These are phyloP conservation scores for Retiboletus flavoniger DNA, from an alignment of 1,284 basidiomycete genomes.

Conservation along the genomic window DNA sequence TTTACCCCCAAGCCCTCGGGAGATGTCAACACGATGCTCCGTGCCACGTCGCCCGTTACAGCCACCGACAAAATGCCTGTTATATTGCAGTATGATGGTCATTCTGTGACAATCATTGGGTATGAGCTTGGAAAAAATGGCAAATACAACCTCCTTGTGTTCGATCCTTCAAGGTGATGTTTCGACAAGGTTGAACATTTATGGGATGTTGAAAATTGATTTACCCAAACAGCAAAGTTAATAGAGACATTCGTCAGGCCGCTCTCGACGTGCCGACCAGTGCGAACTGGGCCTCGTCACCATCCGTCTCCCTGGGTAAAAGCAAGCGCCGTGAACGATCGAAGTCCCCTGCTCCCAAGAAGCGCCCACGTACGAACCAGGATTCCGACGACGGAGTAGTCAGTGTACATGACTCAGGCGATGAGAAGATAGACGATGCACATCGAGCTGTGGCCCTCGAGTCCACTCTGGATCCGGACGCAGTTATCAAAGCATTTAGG, in stretches of 20 bases:
- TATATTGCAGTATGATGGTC: constrained; percentile 77
- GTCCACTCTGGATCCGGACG: constrained; percentile 30
- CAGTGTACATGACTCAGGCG: constrained; percentile 32
- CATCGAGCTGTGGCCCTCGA: constrained; percentile 1
- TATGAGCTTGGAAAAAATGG: constrained; percentile 67
- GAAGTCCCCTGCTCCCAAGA: constrained; percentile 20
- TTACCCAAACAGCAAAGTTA: constrained; percentile 19
- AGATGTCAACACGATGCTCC: constrained; percentile 49
- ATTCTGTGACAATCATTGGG: constrained; percentile 83
- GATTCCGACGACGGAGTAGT: constrained; percentile 38
- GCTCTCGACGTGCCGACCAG: constrained; percentile 28
- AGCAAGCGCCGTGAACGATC: constrained; percentile 21
- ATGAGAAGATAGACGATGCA: constrained; percentile 9
- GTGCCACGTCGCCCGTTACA: constrained; percentile 48
- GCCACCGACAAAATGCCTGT: constrained; percentile 70
- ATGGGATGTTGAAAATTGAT: constrained; percentile 8
- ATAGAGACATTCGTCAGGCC: constrained; percentile 33
- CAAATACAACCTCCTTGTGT: constrained; percentile 62
- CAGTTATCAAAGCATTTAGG: constrained; percentile 50
- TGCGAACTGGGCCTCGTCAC: constrained; percentile 6
- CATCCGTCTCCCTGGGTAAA: constrained; percentile 13
- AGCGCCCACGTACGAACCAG: constrained; percentile 27
- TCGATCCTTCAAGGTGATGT: constrained; percentile 73
- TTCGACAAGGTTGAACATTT: neutral
- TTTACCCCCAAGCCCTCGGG: constrained; percentile 46